Conservation (phyloP, 306 rosid species). For the Castanopsis chinensis region DNA sequence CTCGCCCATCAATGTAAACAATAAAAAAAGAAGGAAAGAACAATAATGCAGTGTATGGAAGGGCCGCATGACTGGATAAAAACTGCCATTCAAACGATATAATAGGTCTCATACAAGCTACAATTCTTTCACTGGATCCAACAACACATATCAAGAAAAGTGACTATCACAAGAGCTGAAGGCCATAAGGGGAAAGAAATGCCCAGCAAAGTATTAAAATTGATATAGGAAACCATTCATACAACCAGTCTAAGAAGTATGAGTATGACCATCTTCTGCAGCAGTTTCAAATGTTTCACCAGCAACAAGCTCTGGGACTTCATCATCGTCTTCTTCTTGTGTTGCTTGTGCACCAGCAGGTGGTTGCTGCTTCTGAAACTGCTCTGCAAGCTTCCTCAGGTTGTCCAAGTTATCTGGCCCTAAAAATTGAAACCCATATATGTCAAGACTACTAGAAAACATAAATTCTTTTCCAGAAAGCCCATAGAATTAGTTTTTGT, state of each 20-base stretch:
- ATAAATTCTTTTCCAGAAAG: neutral
- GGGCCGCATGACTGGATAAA: neutral
- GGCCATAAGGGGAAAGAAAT: neutral
- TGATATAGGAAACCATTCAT: neutral
- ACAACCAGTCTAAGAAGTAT: neutral
- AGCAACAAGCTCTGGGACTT: neutral
- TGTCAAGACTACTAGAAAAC: too few species aligned
- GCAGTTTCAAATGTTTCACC: constrained; percentile 10
- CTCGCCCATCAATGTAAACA: neutral
- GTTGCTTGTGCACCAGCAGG: neutral
- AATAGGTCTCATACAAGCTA: neutral
- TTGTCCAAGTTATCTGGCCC: constrained; percentile 12
- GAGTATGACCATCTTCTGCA: neutral
- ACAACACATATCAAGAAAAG: neutral
- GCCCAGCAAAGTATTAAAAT: neutral
- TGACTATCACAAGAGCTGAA: neutral
- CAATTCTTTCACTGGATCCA: neutral
- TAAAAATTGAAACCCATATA: neutral
- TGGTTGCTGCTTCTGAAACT: neutral
- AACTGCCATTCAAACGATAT: neutral
- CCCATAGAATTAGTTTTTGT: neutral
- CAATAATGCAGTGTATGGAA: neutral
- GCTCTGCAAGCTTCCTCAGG: neutral
- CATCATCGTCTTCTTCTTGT: neutral
- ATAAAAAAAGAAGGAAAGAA: neutral